Conservation (phyloP, 768 basidiomycete species). For the Cystobasidiopsis lactophilus region DNA sequence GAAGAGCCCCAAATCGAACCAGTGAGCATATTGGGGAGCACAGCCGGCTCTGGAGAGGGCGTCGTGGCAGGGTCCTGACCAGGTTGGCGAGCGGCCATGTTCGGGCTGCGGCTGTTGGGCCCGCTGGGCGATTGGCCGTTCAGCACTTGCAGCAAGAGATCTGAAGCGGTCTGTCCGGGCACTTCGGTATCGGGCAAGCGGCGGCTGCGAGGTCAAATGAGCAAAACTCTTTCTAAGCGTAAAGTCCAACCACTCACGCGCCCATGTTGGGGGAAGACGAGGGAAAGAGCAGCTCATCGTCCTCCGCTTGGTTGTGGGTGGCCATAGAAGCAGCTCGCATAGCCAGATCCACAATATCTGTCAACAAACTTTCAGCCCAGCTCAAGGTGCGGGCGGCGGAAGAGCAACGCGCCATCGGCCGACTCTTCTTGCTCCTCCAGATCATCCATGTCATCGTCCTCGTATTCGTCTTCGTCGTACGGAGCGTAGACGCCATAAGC, state of each 20-base stretch:
- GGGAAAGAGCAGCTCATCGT: conserved; percentile 56
- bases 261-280: background rate
- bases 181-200: background rate
- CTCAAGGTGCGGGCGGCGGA: background rate
- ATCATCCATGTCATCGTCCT: conserved; percentile 33
- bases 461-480: conserved; percentile 23
- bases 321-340: conserved; percentile 39
- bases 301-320: conserved; percentile 29
- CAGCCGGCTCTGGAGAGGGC: no score
- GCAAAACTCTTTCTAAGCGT: background rate
- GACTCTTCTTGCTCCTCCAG: conserved; percentile 4
- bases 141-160: conserved; percentile 7
- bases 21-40: no score
- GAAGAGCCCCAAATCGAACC: no score
- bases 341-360: conserved; percentile 47
- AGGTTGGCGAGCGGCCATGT: no score
- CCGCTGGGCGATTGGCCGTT: background rate
- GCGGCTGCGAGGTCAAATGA: background rate
- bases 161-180: conserved; percentile 7
- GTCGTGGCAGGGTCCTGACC: no score
- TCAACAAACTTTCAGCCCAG: conserved; percentile 45
- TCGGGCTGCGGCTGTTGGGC: no score
- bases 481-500: background rate
- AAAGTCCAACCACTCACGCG: conserved; percentile 20
- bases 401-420: background rate